Evolutionary conservation across 2,329 filamentous ascomycete species (phyloP), one percentile per base, ranked within the genome.

Genomic region (Epichloe amarillans): DNA sequence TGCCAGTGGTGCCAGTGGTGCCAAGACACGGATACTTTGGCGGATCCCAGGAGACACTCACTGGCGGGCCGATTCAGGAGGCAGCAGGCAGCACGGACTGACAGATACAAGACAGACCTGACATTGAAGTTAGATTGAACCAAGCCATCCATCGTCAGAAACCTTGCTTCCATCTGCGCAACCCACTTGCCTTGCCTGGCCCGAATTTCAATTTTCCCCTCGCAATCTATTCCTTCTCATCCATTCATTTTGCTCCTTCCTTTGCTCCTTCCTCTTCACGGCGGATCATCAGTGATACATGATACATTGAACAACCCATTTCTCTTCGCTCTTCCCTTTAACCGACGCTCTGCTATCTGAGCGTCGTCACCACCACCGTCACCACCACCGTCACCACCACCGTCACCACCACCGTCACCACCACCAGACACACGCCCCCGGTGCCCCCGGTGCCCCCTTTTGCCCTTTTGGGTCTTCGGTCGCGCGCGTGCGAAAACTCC

Each of bases 401-500:
- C 45, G 44, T 42, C 45, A 39, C 40, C 45, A 43, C 45, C 8
- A 10, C 3, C 8, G 10, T 3, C 26, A 39, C 45, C 26, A 10
- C 26, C 26, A 1, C 8, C 26, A 30, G 26, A 30, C 44, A 46
- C 37, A n/a, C 26, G 21, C 10, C 45, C 23, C 23, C 15, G 37
- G 35, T 36, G 21, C 10, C 45, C 23, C 23, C 15, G 37, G 35
- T 36, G 38, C 21, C 35, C 45, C 43, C 46, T 46, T 41, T 52
- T 46, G 50, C 45, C 43, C 46, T 46, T 19, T 19, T 19, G 19
- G 50, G 46, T 39, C 30, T 26, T 52, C 46, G 42, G 43, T 49
- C 42, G 40, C 26, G 26, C 26, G 7, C 26, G 26, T 7, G 26
- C 50, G 46, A 23, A 26, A 46, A 44, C 39, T 42, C 40, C 23